phyloP scores from a whole-genome alignment of 1,139 yeast genomes.

The Torulaspora globosa region DNA sequence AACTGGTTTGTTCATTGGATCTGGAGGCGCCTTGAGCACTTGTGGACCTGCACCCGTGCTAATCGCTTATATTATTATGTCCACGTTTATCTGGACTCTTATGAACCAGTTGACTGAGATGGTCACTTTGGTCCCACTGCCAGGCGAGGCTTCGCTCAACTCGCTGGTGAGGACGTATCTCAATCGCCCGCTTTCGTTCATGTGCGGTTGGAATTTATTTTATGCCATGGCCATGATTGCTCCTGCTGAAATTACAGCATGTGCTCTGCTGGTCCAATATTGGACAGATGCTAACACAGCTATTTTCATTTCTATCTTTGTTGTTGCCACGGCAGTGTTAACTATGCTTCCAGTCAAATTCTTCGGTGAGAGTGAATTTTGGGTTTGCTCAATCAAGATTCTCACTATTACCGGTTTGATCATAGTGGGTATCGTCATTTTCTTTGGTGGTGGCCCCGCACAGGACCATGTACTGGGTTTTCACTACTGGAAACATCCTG shows the following conservation, averaged over 20 bases:
- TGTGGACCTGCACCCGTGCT: conserved; percentile 71
- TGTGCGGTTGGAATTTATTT: conserved; percentile 68
- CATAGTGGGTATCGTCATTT: conserved; percentile 62
- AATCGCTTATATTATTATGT: conserved; percentile 50
- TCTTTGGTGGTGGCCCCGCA: conserved; percentile 67
- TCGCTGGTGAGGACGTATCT: conserved; percentile 54
- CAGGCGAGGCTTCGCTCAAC: conserved; percentile 66
- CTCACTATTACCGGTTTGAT: conserved; percentile 63
- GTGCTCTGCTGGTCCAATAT: conserved; percentile 60
- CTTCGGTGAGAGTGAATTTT: conserved; percentile 68
- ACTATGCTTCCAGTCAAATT: conserved; percentile 59
- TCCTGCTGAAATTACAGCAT: conserved; percentile 70
- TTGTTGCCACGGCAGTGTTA: conserved; percentile 50
- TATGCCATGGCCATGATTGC: conserved; percentile 63
- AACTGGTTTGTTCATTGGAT: conserved; percentile 57
- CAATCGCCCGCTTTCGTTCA: conserved; percentile 71
- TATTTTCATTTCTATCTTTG: conserved; percentile 64
- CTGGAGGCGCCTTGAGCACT: conserved; percentile 55
- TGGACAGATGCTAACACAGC: conserved; percentile 60
- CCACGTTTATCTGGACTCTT: conserved; percentile 55
- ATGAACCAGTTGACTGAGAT: conserved; percentile 68
- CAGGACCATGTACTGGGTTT: conserved; percentile 56
- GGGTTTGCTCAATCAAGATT: conserved; percentile 56
- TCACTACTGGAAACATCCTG: conserved; percentile 59
- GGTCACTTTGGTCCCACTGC: conserved; percentile 61